Base-by-base conservation (phyloP, 495 filamentous ascomycete species). In the Stereocaulon alpinum region DNA sequence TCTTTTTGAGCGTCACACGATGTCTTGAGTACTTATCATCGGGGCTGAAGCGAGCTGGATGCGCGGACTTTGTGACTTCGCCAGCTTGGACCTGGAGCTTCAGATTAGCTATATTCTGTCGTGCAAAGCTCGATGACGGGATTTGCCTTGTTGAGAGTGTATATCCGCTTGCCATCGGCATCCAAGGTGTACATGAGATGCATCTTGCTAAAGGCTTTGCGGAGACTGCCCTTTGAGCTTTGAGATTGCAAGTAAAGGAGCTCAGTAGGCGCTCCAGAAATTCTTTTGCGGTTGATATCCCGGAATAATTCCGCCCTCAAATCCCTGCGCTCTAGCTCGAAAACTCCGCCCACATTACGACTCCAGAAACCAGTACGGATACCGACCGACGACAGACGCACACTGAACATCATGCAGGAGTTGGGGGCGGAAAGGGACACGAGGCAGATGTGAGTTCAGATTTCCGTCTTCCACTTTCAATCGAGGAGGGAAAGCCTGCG, bases 1-100 rank as follows among this genome's bases (percentile, higher is more conserved):
- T 82, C 78, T 85, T 88, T 82, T 96, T 95, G 61, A 98, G 78
- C 18, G 88, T 90, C 37, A 96, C 88, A 64, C 93, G 83, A 75
- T 98, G 90, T 62, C 89, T 83, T 64, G 91, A 96, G 77, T 92
- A 95, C 76, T 93, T 94, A 78, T 98, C 93, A 76, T 98, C 93
- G 60, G 93, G 93, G 40, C 89, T 93, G 79, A 96, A 98, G 61
- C 94, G 80, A 48, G 94, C 94, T 22, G 94, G 93, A 80, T 98
- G 93, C 42, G 93, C 93, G 48, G 86, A 91, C 77, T 92, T 94
- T 67, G 94, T 94, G 68, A 96, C 86, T 66, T 89, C 81, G 64
- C 86, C 85, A 58, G 80, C 71, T 24, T 83, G 73, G 63, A 90
- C 79, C 56, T 58, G 56, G 6, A 50, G 37, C 3, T 12, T 27